phyloP scores from a whole-genome alignment of 2,329 filamentous ascomycete species.

The Xylariaceae sp. region DNA sequence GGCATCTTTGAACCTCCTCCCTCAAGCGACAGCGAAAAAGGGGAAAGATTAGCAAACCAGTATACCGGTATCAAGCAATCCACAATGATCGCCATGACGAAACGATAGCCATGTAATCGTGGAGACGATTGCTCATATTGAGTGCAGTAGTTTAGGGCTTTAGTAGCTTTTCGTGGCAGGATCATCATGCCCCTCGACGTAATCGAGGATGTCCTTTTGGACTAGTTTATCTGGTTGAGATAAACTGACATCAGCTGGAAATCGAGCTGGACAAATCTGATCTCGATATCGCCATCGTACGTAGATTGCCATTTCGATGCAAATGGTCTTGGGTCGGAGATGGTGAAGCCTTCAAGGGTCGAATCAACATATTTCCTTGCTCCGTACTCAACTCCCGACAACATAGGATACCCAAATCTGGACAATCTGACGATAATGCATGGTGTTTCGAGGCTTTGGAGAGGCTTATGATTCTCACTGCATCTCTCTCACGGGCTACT shows the following conservation, averaged over 20 bases:
- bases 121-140: too few species aligned
- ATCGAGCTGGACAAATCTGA: not conserved
- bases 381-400: not conserved
- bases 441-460: not conserved
- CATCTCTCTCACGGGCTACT: not conserved
- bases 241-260: not conserved
- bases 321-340: not conserved
- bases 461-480: not conserved
- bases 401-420: not conserved
- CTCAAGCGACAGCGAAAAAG: too few species aligned
- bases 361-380: too few species aligned
- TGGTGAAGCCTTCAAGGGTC: not conserved
- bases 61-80: too few species aligned
- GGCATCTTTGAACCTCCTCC: too few species aligned
- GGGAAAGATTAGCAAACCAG: too few species aligned
- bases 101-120: too few species aligned
- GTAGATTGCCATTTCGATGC: not conserved
- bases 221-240: too few species aligned
- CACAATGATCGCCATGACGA: not conserved
- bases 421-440: not conserved
- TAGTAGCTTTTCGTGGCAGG: too few species aligned
- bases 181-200: too few species aligned
- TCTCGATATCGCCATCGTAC: not conserved
- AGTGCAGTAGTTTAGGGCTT: too few species aligned
- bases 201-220: not conserved